A percentile compares a stretch with the other conserved stretches of the same genome.
Evolutionary conservation across 225 moss, liverwort and hornwort genomes (phyloP).

Genomic region (Physcomitrellopsis africana): DNA sequence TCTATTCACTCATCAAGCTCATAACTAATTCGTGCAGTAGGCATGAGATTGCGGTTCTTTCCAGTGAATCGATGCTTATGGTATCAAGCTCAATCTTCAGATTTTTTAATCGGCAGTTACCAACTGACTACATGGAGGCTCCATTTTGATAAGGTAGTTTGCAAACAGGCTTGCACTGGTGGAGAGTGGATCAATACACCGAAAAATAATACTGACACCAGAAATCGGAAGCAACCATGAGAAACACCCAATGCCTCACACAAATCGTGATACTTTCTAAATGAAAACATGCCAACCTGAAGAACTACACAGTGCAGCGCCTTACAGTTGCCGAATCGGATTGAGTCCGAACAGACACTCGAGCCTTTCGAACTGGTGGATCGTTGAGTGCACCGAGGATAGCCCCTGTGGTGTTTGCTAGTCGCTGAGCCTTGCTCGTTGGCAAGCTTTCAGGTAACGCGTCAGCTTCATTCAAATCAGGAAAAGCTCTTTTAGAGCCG

Average conservation of each 20-base stretch:
- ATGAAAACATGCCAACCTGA: too few relatives aligned
- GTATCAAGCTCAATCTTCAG: neutral
- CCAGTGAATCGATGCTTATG: too few relatives aligned
- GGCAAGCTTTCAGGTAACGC: neutral
- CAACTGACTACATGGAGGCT: neutral
- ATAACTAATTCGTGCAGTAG: too few relatives aligned
- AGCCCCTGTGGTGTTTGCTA: neutral
- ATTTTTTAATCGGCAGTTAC: neutral
- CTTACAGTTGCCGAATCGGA: conserved; percentile 26
- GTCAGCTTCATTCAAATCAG: neutral
- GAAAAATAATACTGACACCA: too few relatives aligned
- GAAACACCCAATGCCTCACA: too few relatives aligned
- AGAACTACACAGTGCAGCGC: neutral
- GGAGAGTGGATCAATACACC: too few relatives aligned
- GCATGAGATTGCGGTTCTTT: too few relatives aligned
- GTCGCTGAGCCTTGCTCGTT: neutral
- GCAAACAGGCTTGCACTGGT: too few relatives aligned
- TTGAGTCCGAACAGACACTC: conserved; percentile 25
- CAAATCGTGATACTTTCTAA: too few relatives aligned
- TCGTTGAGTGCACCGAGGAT: neutral
- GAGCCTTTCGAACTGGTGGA: conserved; percentile 21
- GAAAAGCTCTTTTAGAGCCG: neutral
- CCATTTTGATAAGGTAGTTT: too few relatives aligned
- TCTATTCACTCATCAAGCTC: too few relatives aligned
- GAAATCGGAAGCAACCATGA: too few relatives aligned